A percentile compares a stretch with the other conserved stretches of the same genome.
These are phyloP conservation scores for Helichrysum umbraculigerum DNA, from an alignment of 129 eudicot genomes.

Conservation along the genomic window DNA sequence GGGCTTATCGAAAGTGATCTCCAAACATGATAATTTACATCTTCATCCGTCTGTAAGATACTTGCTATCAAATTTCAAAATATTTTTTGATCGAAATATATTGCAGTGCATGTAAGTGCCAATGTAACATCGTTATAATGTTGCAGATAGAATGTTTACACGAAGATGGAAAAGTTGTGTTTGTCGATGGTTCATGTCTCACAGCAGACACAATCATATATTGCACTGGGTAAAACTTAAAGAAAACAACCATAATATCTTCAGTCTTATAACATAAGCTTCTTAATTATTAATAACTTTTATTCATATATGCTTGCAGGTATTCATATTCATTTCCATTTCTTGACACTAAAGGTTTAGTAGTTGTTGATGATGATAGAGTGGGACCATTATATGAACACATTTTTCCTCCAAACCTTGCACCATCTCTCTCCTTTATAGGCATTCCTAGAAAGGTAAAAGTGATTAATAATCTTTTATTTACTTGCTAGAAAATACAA, in stretches of 20 bases:
- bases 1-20: slow-evolving; percentile 74
- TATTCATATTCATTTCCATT: slow-evolving; percentile 90
- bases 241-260: not conserved
- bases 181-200: slow-evolving; percentile 58
- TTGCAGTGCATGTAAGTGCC: not conserved
- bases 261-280: slow-evolving; percentile 16
- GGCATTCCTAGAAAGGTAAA: slow-evolving; percentile 87
- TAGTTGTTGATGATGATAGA: slow-evolving; percentile 73
- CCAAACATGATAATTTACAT: slow-evolving; percentile 61
- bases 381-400: slow-evolving; percentile 95
- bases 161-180: slow-evolving; percentile 76
- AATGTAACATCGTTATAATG: not conserved
- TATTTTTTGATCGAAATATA: not conserved
- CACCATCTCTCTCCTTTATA: slow-evolving; percentile 87
- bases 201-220: slow-evolving; percentile 82
- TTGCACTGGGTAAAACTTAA: slow-evolving; percentile 76
- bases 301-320: slow-evolving; percentile 52
- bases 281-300: not conserved
- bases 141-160: slow-evolving; percentile 75
- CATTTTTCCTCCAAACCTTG: slow-evolving; percentile 85
- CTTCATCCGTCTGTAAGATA: slow-evolving; percentile 64
- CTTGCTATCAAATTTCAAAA: not conserved
- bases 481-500: slow-evolving; percentile 15
- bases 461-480: slow-evolving; percentile 9
- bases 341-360: slow-evolving; percentile 94